Evolutionary conservation across 768 basidiomycete genomes (phyloP).

Genomic region (Hygrocybe punicea): DNA sequence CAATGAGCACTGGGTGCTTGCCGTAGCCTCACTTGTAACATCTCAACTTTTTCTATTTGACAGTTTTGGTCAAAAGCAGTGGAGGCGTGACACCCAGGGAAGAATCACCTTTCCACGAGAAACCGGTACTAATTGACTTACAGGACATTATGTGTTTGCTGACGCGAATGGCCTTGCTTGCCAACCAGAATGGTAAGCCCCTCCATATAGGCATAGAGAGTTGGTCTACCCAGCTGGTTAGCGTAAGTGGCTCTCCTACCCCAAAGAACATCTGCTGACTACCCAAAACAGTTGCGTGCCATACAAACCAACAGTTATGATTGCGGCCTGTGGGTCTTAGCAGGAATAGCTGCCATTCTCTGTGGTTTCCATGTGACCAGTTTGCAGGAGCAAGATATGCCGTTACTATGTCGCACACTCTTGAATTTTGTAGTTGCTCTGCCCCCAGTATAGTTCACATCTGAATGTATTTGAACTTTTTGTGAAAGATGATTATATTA

Average conservation of each 20-base stretch:
- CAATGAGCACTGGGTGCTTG: conserved; percentile 34
- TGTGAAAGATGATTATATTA: too few relatives aligned
- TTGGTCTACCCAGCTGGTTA: conserved; percentile 12
- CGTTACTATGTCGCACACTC: conserved; percentile 4
- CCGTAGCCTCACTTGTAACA: conserved; percentile 11
- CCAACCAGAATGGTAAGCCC: conserved; percentile 6
- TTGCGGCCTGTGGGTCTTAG: conserved; percentile 27
- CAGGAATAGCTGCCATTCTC: conserved; percentile 18
- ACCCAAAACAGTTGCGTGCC: too few relatives aligned
- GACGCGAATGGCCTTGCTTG: conserved; percentile 5
- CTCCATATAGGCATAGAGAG: conserved; percentile 4
- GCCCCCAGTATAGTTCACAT: neutral
- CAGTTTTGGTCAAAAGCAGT: conserved; percentile 21
- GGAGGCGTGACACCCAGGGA: conserved; percentile 9
- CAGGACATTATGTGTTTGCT: conserved; percentile 14
- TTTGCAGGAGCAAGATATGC: conserved; percentile 17
- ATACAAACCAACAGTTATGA: conserved; percentile 16
- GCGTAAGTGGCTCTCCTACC: neutral
- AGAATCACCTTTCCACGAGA: neutral
- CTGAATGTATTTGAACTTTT: too few relatives aligned
- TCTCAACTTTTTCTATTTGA: conserved; percentile 28
- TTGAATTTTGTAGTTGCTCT: conserved; percentile 16
- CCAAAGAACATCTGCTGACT: too few relatives aligned
- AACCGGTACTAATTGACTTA: neutral
- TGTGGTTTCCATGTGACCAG: conserved; percentile 15